Base-by-base conservation (phyloP, 345 rosid species). In the Trapa incisa region DNA sequence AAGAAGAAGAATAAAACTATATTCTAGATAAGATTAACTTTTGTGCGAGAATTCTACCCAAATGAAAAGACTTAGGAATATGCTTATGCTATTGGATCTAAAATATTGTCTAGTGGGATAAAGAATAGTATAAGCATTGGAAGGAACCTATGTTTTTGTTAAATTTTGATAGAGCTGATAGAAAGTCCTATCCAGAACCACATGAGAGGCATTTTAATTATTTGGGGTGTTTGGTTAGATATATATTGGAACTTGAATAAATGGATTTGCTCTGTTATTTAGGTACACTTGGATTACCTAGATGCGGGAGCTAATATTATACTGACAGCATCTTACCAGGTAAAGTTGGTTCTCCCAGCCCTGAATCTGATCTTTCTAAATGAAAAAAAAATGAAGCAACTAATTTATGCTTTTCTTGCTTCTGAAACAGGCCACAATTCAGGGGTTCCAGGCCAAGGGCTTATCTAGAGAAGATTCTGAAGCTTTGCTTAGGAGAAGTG, bases 201-300 rank as follows among this genome's bases (percentile, higher is more conserved):
- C 37, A 9, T 58, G 3, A 57, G 0, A 3, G 0, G 61, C 37
- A 22, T 6, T 1, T 57, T 16, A 0, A 57, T 22, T 57, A 16
- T 2, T 1, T 22, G 12, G 61, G 22, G 32, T 22, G 29, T 22
- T 29, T 29, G 35, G 36, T 57, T 5, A 37, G 4, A 62, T 7
- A 37, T 62, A 43, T 15, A 17, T 42, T 33, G 32, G 16, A 65
- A n/a, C 11, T 7, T 37, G 17, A 14, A 14, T 6, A 17, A 11
- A 61, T 13, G 36, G n/a, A 10, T 29, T 7, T 37, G 16, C 37
- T 63, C 14, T 22, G 11, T 43, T 17, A 70, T 66, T 73, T 81
- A 89, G 96, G 98, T 92, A 53, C 98, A 89, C 76, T 77, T 89
- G 66, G 96, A 92, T 72, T 92, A 92, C 84, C 88, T 92, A 42